phyloP scores from a whole-genome alignment of 1,139 yeast genomes.

The Saccharomycopsis hybrid region DNA sequence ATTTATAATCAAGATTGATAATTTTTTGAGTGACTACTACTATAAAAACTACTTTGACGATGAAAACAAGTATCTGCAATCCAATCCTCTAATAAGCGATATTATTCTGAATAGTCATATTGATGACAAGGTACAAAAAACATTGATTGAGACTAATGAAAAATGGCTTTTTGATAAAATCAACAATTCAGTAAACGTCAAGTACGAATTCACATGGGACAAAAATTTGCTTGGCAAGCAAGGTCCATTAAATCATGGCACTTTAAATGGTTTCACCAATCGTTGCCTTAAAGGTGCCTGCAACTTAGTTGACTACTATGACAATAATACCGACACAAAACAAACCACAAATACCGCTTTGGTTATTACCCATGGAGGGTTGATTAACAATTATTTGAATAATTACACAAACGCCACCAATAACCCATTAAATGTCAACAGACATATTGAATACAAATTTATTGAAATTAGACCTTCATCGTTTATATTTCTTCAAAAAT shows the following conservation, averaged over 20 bases:
- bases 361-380: slow-evolving; percentile 16
- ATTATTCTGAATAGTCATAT: background rate
- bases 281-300: slow-evolving; percentile 12
- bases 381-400: slow-evolving; percentile 19
- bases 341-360: background rate
- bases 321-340: background rate
- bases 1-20: slow-evolving; percentile 11
- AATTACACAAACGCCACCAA: slow-evolving; percentile 3
- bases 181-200: background rate
- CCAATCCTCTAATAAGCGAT: background rate
- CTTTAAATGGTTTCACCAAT: slow-evolving; percentile 3
- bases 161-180: slow-evolving; percentile 2
- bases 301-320: slow-evolving; percentile 8
- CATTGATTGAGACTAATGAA: slow-evolving; percentile 4
- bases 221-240: slow-evolving; percentile 10
- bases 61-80: background rate
- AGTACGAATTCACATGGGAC: slow-evolving; percentile 10
- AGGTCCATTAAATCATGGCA: slow-evolving; percentile 9
- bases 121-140: slow-evolving; percentile 8
- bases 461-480: slow-evolving; percentile 15
- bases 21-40: slow-evolving; percentile 15
- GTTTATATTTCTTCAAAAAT: slow-evolving; percentile 11
- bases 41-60: slow-evolving; percentile 6
- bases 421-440: background rate
- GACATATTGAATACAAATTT: slow-evolving; percentile 6